These are phyloP conservation scores for Tolypocladium cylindrosporum DNA, from an alignment of 2,329 filamentous ascomycete genomes.

Conservation along the genomic window DNA sequence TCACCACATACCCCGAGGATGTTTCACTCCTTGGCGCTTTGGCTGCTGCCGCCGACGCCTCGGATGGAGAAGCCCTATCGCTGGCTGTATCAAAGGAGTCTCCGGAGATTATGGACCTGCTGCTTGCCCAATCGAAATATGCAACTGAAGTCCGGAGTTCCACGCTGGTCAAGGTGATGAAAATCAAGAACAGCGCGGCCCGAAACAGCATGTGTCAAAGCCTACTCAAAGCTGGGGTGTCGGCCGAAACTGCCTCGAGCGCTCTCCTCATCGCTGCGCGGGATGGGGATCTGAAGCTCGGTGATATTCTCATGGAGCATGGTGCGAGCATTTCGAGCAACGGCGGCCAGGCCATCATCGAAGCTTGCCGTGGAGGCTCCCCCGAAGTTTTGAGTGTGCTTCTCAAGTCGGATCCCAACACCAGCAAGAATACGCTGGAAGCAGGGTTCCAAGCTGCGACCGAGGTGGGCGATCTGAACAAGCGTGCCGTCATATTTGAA, in stretches of 20 bases:
- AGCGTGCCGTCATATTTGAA: constrained; percentile 38
- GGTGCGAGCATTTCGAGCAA: constrained; percentile 41
- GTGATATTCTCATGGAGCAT: constrained; percentile 38
- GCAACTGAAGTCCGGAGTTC: constrained; percentile 25
- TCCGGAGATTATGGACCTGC: constrained; percentile 32
- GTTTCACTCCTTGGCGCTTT: constrained; percentile 36
- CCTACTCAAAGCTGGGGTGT: constrained; percentile 36
- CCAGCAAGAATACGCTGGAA: constrained; percentile 32
- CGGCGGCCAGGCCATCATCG: constrained; percentile 42
- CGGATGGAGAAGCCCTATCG: constrained; percentile 38
- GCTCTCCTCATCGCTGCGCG: constrained; percentile 40
- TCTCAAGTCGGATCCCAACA: constrained; percentile 27
- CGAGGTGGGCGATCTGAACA: constrained; percentile 38
- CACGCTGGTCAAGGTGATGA: constrained; percentile 33
- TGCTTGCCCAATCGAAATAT: constrained; percentile 29
- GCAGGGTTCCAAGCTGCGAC: constrained; percentile 46
- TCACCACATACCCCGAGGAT: constrained; percentile 37
- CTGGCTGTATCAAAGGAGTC: constrained; percentile 35
- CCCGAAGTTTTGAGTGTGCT: constrained; percentile 40
- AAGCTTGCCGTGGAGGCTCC: constrained; percentile 42
- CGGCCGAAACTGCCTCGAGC: constrained; percentile 33
- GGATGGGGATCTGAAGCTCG: constrained; percentile 42
- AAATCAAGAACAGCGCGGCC: constrained; percentile 24
- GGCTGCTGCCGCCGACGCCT: constrained; percentile 34
- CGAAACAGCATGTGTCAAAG: constrained; percentile 33